Conservation (phyloP, 768 basidiomycete species). For the Artomyces pyxidatus region DNA sequence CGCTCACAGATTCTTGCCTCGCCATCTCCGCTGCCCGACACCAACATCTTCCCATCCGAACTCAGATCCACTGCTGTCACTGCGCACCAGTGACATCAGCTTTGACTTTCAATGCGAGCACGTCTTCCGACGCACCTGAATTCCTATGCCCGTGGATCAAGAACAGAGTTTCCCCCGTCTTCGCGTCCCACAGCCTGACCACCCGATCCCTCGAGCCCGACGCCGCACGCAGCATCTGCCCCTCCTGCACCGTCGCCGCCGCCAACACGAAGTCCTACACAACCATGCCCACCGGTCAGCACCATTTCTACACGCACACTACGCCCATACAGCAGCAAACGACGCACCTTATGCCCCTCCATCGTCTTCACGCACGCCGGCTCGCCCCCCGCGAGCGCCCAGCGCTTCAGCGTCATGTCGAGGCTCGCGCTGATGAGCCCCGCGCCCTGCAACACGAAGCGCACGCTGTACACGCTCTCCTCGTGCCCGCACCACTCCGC, state of each 20-base stretch:
- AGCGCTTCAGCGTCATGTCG: constrained; percentile 38
- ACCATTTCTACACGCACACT: too few relatives aligned
- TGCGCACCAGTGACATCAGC: constrained; percentile 1
- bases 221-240: neutral
- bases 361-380: constrained; percentile 15
- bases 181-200: constrained; percentile 9
- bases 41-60: constrained; percentile 23
- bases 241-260: neutral
- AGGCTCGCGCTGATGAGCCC: constrained; percentile 34
- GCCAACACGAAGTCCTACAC: neutral
- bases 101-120: neutral
- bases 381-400: constrained; percentile 29
- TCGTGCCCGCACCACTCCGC: constrained; percentile 35
- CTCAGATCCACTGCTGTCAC: constrained; percentile 33
- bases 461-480: constrained; percentile 38
- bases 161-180: neutral
- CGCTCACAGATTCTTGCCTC: constrained; percentile 29
- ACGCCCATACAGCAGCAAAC: too few relatives aligned
- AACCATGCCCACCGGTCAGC: too few relatives aligned
- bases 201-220: neutral
- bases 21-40: constrained; percentile 31
- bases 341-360: constrained; percentile 20
- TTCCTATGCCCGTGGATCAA: constrained; percentile 3
- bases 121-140: neutral
- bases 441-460: constrained; percentile 33